Conservation (phyloP, 164 flowering plant species). For the Umbilicus rupestris region DNA sequence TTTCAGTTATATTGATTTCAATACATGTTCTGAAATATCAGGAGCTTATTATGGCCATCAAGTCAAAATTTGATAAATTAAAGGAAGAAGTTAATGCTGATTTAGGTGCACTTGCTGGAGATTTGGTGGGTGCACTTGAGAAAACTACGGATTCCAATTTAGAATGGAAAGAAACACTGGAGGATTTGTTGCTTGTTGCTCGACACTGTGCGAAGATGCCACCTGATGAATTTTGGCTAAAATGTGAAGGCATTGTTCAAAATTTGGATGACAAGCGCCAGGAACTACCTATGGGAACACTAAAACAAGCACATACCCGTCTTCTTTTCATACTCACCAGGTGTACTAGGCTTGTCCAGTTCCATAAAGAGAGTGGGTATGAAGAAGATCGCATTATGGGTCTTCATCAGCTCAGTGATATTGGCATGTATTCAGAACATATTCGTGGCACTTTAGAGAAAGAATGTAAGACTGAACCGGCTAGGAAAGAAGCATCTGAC, state of each 20-base stretch:
- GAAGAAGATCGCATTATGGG: constrained; percentile 68
- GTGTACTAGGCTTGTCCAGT: constrained; percentile 86
- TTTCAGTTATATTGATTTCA: not conserved
- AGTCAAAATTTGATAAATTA: constrained; percentile 60
- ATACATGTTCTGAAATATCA: constrained; percentile 15
- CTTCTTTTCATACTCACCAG: constrained; percentile 90
- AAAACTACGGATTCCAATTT: constrained; percentile 43
- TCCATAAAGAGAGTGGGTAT: constrained; percentile 78
- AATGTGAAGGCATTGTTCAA: constrained; percentile 89
- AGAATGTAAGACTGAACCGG: constrained; percentile 5
- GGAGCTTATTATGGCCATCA: constrained; percentile 67
- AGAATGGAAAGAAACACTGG: constrained; percentile 64
- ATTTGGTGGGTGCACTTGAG: constrained; percentile 67
- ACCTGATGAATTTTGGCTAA: constrained; percentile 74
- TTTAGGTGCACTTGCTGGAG: constrained; percentile 74
- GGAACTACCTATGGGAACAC: constrained; percentile 69
- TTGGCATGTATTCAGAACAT: constrained; percentile 75
- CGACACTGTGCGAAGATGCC: constrained; percentile 77
- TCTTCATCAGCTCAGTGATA: constrained; percentile 84
- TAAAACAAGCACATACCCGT: constrained; percentile 79
- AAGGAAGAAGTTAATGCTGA: constrained; percentile 92
- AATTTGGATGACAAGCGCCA: constrained; percentile 87
- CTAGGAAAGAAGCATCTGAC: not conserved
- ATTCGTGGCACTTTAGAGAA: constrained; percentile 17
- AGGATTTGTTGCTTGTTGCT: constrained; percentile 73